Evolutionary conservation across 768 basidiomycete species (phyloP).

Genomic region (Pleurotus giganteus): DNA sequence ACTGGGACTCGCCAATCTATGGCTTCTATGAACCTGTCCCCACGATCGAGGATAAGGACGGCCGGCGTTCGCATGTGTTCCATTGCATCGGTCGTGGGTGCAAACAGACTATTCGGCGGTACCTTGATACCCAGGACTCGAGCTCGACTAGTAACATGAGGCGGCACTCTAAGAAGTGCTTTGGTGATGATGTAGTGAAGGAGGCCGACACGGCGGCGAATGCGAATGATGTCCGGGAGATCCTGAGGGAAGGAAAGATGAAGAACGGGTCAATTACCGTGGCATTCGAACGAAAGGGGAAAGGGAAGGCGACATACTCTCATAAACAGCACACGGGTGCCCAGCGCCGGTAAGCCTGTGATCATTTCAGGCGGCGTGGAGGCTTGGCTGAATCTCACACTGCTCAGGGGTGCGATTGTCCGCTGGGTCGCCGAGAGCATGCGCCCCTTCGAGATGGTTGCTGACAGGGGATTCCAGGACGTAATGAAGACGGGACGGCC

Average conservation of each 20-base stretch:
- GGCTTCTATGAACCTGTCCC: constrained; percentile 27
- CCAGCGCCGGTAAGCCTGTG: constrained; percentile 20
- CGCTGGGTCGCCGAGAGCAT: constrained; percentile 31
- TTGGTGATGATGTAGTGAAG: constrained; percentile 23
- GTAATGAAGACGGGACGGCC: constrained; percentile 34
- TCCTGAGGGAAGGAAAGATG: constrained; percentile 5
- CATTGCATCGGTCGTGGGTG: constrained; percentile 20
- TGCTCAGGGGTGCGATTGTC: constrained; percentile 28
- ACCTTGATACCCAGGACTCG: constrained; percentile 22
- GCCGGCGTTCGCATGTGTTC: constrained; percentile 25
- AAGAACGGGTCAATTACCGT: constrained; percentile 22
- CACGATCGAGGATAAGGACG: constrained; percentile 18
- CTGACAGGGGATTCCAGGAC: constrained; percentile 25
- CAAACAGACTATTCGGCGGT: constrained; percentile 18
- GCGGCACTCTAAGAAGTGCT: constrained; percentile 29
- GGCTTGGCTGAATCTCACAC: too few species aligned
- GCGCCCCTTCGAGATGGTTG: constrained; percentile 30
- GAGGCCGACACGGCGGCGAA: constrained; percentile 10
- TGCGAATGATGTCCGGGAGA: constrained; percentile 8
- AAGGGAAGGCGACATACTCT: constrained; percentile 28
- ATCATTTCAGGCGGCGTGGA: too few species aligned
- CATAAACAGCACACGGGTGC: constrained; percentile 21
- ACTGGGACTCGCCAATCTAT: constrained; percentile 33
- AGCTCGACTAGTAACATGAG: constrained; percentile 27
- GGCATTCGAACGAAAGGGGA: constrained; percentile 27